phyloP scores from a whole-genome alignment of 2,329 filamentous ascomycete species.

The Fusarium miscanthi region DNA sequence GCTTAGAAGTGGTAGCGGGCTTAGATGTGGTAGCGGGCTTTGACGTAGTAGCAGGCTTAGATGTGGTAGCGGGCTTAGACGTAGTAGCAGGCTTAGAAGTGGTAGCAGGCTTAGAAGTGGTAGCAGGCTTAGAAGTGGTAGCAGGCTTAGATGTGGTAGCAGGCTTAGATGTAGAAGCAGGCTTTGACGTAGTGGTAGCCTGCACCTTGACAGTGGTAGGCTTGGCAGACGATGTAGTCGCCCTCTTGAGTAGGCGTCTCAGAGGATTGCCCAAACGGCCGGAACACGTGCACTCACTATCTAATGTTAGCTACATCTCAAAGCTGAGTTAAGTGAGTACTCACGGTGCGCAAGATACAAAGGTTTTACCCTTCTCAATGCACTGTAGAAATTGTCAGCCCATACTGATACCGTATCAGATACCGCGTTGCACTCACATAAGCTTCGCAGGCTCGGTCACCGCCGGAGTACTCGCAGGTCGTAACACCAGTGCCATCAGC shows the following conservation, averaged over 20 bases:
- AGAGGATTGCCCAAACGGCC: neutral
- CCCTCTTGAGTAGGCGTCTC: neutral
- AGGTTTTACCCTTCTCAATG: neutral
- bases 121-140: neutral
- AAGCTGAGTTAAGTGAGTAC: neutral
- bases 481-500: neutral
- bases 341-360: constrained; percentile 12
- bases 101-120: neutral
- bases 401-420: neutral
- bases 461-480: neutral
- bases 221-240: neutral
- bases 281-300: constrained; percentile 12
- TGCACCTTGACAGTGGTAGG: neutral
- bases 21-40: neutral
- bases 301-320: neutral
- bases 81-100: neutral
- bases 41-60: neutral
- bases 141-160: neutral
- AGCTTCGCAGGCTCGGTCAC: neutral
- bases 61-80: accelerated
- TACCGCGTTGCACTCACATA: neutral
- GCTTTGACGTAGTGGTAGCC: neutral
- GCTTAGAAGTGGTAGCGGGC: neutral
- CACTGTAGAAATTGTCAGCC: neutral
- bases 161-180: neutral